Conservation (phyloP, 202 grass and related monocot genomes). For the Setaria viridis region DNA sequence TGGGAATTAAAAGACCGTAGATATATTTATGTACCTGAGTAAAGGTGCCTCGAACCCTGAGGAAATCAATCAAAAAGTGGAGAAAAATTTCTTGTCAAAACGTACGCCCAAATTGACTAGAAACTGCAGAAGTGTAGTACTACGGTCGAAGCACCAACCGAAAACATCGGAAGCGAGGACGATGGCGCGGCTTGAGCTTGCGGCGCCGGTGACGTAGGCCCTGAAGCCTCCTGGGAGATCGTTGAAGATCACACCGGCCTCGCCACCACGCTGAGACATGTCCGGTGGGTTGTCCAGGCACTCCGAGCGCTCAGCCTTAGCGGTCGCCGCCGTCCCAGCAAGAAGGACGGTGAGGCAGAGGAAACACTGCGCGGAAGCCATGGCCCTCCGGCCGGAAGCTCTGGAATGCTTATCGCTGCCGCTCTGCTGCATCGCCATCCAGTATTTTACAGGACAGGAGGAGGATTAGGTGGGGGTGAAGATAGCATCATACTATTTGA, state of each 20-base stretch:
- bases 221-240: conserved; percentile 36
- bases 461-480: no score
- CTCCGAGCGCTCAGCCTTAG: neutral
- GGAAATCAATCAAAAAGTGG: neutral
- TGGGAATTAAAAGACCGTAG: no score
- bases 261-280: neutral
- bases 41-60: conserved; percentile 33
- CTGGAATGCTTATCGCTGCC: neutral
- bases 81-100: neutral
- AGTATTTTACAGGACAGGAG: no score
- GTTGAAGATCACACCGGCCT: conserved; percentile 24
- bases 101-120: neutral
- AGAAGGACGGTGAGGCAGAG: conserved; percentile 21
- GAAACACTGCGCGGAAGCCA: neutral
- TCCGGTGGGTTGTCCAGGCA: conserved; percentile 38
- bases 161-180: conserved; percentile 38
- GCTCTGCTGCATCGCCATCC: neutral
- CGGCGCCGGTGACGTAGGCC: conserved; percentile 39
- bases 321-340: neutral
- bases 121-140: neutral
- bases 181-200: conserved; percentile 24
- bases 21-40: neutral
- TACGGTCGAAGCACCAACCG: neutral
- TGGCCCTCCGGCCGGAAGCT: neutral
- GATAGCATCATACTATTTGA: no score